These are phyloP conservation scores for Ammopiptanthus mongolicus DNA, from an alignment of 306 rosid species.

Conservation along the genomic window DNA sequence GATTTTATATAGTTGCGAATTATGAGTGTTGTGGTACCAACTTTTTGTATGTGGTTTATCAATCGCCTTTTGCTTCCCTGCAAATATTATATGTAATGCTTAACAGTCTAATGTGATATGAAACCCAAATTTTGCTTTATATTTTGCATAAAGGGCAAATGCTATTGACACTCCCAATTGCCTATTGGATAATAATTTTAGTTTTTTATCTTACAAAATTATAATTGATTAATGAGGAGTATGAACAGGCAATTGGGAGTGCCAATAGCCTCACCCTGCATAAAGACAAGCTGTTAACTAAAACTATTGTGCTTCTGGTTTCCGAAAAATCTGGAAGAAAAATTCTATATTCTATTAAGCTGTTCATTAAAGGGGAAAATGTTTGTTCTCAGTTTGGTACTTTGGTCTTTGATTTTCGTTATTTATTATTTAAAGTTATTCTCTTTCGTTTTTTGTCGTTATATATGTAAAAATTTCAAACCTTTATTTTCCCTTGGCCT, in stretches of 20 bases:
- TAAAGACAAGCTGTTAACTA: neutral
- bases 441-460: neutral
- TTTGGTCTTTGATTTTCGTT: conserved; percentile 1
- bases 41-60: neutral
- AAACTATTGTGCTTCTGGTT: neutral
- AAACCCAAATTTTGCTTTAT: neutral
- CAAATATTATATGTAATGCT: neutral
- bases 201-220: neutral
- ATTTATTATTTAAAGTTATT: neutral
- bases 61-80: neutral
- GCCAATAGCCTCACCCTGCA: neutral
- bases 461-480: neutral
- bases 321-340: neutral
- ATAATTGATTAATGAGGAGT: neutral
- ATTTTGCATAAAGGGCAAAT: neutral
- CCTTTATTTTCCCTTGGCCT: neutral
- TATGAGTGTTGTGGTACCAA: neutral
- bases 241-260: too few species aligned
- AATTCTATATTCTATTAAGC: neutral
- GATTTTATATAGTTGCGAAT: neutral
- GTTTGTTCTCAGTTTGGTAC: conserved; percentile 9
- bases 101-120: conserved; percentile 8
- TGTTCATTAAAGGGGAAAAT: neutral
- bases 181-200: neutral
- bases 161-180: neutral